Evolutionary conservation across 2,329 filamentous ascomycete species (phyloP).

Genomic region (Escovopsis weberi): DNA sequence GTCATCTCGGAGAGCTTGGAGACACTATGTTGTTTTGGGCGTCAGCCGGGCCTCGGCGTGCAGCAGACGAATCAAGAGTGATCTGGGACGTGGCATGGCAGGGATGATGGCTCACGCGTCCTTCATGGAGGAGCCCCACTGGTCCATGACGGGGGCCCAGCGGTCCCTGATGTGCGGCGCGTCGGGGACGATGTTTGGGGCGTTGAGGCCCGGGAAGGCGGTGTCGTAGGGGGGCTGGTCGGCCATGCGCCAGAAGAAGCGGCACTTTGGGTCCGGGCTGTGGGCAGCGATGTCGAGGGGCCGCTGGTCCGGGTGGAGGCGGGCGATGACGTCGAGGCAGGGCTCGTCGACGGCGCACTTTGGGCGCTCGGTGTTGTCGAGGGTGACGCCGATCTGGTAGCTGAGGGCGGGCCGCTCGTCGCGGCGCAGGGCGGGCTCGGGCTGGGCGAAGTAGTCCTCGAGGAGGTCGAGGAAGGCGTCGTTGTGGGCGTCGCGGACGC

Average conservation of each 20-base stretch:
- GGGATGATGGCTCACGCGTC: slow-evolving; percentile 25
- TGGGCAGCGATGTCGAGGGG: slow-evolving; percentile 44
- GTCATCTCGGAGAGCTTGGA: slow-evolving; percentile 44
- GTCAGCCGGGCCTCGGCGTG: background rate
- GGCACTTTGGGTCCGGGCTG: slow-evolving; percentile 44
- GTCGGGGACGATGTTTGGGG: slow-evolving; percentile 39
- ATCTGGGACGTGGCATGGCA: too few relatives aligned
- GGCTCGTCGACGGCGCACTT: slow-evolving; percentile 49
- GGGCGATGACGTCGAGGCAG: slow-evolving; percentile 40
- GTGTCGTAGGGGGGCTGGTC: slow-evolving; percentile 39
- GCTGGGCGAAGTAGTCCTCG: slow-evolving; percentile 51
- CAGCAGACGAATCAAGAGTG: too few relatives aligned
- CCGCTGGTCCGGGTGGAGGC: slow-evolving; percentile 38
- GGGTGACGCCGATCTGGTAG: slow-evolving; percentile 47
- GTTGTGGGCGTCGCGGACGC: slow-evolving; percentile 41
- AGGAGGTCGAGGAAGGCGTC: slow-evolving; percentile 43
- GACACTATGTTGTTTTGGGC: slow-evolving; percentile 23
- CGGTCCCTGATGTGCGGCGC: slow-evolving; percentile 31
- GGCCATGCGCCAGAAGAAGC: slow-evolving; percentile 49
- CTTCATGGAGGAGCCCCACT: slow-evolving; percentile 47
- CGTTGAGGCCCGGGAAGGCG: slow-evolving; percentile 39
- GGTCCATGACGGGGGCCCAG: slow-evolving; percentile 40
- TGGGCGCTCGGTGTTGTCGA: slow-evolving; percentile 49
- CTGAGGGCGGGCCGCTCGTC: slow-evolving; percentile 44
- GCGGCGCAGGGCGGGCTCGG: slow-evolving; percentile 26